Evolutionary conservation across 2,329 filamentous ascomycete species (phyloP), one percentile per base, ranked within the genome.

Genomic region (Pseudocercospora cruenta): DNA sequence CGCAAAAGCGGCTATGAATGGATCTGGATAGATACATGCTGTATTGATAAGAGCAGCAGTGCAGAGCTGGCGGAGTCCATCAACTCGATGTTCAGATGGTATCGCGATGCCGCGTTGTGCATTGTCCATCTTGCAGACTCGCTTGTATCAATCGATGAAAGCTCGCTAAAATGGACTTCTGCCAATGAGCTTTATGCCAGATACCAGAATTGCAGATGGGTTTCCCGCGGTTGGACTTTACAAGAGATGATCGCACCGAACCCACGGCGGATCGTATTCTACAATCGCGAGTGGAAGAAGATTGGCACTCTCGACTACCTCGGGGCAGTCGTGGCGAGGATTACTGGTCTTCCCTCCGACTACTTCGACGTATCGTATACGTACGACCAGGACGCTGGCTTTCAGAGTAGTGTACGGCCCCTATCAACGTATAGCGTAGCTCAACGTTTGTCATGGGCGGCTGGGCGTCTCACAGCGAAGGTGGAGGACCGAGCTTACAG

Each of bases 401-500:
- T 33, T 2, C 31, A 4, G 4, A 2, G 9, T 33, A 2, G 10
- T 33, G 5, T 21, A 8, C 21, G 22, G 22, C 22, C 21, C 28
- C 51, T 55, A 8, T 6, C 2, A 3, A 19, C 10, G 24, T 63
- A 36, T 24, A 58, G 33, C 14, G 16, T 58, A 8, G 61, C 61
- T 7, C 61, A 63, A 43, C 33, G 36, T 14, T 62, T 70, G 60
- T 60, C 39, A 9, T 70, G 68, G 68, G 66, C 63, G 19, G 33
- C 66, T 12, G 10, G 28, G 12, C 33, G 68, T 1, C 24, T 9
- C 8, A 68, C 68, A 4, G 62, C 66, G 14, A 28, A 76, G 3
- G 3, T 62, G 0, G 82, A 84, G 57, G 82, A 84, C 43, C 73
- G 75, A 19, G 80, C 80, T 0, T 84, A 84, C 57, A 82, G 75